A percentile compares a stretch with the other conserved stretches of the same genome.
phyloP scores from a whole-genome alignment of 2,329 filamentous ascomycete genomes.

The Clonostachys chloroleuca region DNA sequence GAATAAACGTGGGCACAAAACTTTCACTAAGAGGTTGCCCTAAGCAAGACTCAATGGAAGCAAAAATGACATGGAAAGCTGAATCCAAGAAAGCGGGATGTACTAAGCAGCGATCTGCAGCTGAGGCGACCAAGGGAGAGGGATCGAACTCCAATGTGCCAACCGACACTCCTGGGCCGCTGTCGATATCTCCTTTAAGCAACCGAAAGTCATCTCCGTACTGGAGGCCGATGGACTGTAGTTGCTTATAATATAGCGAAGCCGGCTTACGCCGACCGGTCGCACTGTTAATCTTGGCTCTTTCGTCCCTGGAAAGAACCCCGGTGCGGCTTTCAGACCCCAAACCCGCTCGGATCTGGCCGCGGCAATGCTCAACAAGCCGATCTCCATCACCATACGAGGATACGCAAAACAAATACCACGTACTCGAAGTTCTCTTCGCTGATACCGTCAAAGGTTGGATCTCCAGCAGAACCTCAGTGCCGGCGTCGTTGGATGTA shows the following conservation, averaged over 20 bases:
- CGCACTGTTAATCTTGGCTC: not conserved
- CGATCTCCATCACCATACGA: slow-evolving; percentile 5
- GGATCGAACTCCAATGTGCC: not conserved
- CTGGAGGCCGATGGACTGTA: not conserved
- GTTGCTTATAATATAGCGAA: not conserved
- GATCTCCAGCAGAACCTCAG: slow-evolving; percentile 10
- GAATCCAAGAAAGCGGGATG: slow-evolving; percentile 12
- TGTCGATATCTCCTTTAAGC: not conserved
- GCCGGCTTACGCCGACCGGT: not conserved
- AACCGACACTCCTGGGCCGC: not conserved
- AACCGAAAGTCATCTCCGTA: not conserved
- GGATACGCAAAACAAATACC: slow-evolving; percentile 16
- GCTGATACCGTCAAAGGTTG: slow-evolving; percentile 7
- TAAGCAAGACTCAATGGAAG: slow-evolving; percentile 13
- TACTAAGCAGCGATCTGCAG: not conserved
- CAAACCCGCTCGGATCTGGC: not conserved
- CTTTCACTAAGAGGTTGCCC: slow-evolving; percentile 13
- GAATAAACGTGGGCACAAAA: slow-evolving; percentile 15
- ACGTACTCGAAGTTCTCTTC: slow-evolving; percentile 6
- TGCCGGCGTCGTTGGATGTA: slow-evolving; percentile 4
- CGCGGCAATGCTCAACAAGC: slow-evolving; percentile 17
- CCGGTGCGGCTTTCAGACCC: not conserved
- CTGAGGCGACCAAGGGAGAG: not conserved
- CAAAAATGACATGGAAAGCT: slow-evolving; percentile 16
- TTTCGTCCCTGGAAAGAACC: not conserved